A percentile compares a stretch with the other conserved stretches of the same genome.
Conservation (phyloP, 2,329 filamentous ascomycete genomes). For the Trichocomaceae sp. region DNA sequence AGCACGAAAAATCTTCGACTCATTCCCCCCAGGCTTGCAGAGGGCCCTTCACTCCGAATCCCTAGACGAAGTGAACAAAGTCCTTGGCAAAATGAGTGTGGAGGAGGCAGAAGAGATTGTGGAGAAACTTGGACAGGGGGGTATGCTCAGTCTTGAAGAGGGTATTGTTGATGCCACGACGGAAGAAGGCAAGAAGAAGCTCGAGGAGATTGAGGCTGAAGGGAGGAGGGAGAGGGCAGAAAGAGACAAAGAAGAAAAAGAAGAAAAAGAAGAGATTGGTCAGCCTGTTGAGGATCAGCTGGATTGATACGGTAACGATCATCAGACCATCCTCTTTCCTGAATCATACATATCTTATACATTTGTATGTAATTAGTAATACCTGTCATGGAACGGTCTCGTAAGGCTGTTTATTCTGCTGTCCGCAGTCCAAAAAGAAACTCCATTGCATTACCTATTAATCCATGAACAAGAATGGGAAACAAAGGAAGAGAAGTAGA, state of each 20-base stretch:
- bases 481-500: constrained; percentile 10
- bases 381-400: background rate
- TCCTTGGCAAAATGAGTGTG: constrained; percentile 80
- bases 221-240: constrained; percentile 39
- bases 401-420: background rate
- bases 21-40: constrained; percentile 73
- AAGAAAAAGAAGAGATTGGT: constrained; percentile 49
- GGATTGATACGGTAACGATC: constrained; percentile 16
- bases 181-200: constrained; percentile 69
- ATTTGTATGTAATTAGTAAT: constrained; percentile 3
- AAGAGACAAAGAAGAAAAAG: constrained; percentile 55
- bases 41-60: constrained; percentile 81
- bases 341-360: background rate
- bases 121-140: constrained; percentile 70
- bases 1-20: constrained; percentile 70
- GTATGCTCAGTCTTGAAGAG: constrained; percentile 84
- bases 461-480: constrained; percentile 16
- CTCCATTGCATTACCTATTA: constrained; percentile 18
- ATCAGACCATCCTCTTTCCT: constrained; percentile 10
- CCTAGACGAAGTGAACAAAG: constrained; percentile 80
- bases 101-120: constrained; percentile 82
- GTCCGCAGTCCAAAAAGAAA: no score
- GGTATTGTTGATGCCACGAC: constrained; percentile 94
- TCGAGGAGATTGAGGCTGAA: constrained; percentile 66
- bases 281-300: constrained; percentile 38